These are phyloP conservation scores for Pleodorina starrii DNA, from an alignment of 139 green algal species.

Conservation along the genomic window DNA sequence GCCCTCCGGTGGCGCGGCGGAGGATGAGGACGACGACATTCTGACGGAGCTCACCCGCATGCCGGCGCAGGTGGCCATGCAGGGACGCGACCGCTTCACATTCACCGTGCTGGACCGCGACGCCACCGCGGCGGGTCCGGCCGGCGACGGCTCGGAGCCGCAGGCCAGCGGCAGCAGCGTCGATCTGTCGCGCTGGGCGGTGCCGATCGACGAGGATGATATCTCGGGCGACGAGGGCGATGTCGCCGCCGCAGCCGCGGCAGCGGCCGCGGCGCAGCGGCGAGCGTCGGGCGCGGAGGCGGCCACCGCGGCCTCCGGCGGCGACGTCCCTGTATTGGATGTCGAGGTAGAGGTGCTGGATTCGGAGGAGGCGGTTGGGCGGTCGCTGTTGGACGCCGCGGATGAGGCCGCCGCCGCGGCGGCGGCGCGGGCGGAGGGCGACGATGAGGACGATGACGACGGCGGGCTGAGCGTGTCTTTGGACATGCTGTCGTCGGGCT, in stretches of 20 bases:
- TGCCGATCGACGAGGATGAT: slow-evolving; percentile 39
- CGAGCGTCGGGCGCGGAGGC: neutral
- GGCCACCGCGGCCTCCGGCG: neutral
- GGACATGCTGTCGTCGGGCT: slow-evolving; percentile 33
- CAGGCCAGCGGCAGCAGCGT: slow-evolving; percentile 7
- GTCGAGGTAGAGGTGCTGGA: slow-evolving; percentile 16
- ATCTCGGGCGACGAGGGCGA: neutral
- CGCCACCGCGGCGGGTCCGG: no score
- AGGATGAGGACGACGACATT: slow-evolving; percentile 16
- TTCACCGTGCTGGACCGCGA: slow-evolving; percentile 49
- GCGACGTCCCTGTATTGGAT: slow-evolving; percentile 22
- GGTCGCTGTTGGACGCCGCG: slow-evolving; percentile 6
- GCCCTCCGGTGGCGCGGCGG: neutral
- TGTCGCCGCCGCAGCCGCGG: neutral
- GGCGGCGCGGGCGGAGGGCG: neutral
- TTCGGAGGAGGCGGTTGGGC: neutral
- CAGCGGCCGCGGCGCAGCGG: neutral
- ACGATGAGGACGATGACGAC: slow-evolving; percentile 29
- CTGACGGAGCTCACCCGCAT: slow-evolving; percentile 58
- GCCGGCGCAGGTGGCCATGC: slow-evolving; percentile 61
- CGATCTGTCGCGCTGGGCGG: slow-evolving; percentile 18
- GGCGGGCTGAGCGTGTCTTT: neutral
- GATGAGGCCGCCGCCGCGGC: neutral
- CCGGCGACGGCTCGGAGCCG: neutral
- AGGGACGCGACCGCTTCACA: slow-evolving; percentile 64